Percentiles rank a stretch among this genome's conserved stretches.
These are phyloP conservation scores for Gonium pectorale DNA, from an alignment of 139 green algal species.

Conservation along the genomic window DNA sequence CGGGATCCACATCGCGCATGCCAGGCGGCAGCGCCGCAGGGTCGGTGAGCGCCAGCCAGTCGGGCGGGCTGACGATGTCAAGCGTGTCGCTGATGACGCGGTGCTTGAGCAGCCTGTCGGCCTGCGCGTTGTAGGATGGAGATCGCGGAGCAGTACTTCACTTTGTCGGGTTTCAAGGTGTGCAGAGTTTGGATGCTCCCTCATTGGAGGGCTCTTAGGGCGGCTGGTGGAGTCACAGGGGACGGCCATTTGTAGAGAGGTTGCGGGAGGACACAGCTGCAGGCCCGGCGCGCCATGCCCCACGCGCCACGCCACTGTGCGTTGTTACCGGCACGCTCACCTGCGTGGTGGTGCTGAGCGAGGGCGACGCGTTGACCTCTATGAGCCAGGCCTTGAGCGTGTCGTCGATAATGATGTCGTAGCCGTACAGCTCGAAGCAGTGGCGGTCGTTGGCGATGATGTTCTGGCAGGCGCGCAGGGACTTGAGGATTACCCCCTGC, in stretches of 20 bases:
- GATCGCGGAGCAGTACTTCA: too few species aligned
- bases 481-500: conserved; percentile 55
- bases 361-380: conserved; percentile 71
- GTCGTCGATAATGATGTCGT: conserved; percentile 81
- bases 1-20: conserved; percentile 16
- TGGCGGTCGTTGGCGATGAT: conserved; percentile 86
- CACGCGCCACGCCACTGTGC: too few species aligned
- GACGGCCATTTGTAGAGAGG: too few species aligned
- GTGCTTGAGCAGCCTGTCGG: conserved; percentile 73
- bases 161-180: too few species aligned
- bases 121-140: conserved; percentile 4
- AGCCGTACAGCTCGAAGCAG: conserved; percentile 85
- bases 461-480: conserved; percentile 66
- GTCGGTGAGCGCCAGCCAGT: conserved; percentile 54
- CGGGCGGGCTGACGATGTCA: conserved; percentile 58
- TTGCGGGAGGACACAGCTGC: too few species aligned
- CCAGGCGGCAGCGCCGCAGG: conserved; percentile 13
- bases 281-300: too few species aligned
- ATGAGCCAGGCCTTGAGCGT: conserved; percentile 83
- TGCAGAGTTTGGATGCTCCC: too few species aligned
- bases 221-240: too few species aligned
- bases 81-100: conserved; percentile 71
- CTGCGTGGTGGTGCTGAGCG: conserved; percentile 36
- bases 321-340: neutral
- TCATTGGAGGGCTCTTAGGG: too few species aligned